These are phyloP conservation scores for Corylus avellana DNA, from an alignment of 306 rosid genomes.

Conservation along the genomic window DNA sequence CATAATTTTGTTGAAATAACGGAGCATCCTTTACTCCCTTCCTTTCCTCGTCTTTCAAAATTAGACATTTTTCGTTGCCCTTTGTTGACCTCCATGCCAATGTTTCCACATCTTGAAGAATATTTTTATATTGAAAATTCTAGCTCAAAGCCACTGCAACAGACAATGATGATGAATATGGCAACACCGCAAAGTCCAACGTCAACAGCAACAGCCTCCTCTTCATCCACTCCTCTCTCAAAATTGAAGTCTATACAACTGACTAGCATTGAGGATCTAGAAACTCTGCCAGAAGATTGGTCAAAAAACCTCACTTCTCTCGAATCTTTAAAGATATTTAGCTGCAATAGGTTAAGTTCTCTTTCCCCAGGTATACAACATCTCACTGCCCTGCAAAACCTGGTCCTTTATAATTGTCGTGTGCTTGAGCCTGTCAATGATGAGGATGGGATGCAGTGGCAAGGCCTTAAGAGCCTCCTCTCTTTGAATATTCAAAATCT, in stretches of 20 bases:
- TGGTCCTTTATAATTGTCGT: too few species aligned
- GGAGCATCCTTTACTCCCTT: not conserved
- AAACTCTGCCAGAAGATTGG: not conserved
- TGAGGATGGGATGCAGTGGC: too few species aligned
- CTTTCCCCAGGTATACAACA: too few species aligned
- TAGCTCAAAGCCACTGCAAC: not conserved
- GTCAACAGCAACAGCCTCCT: not conserved
- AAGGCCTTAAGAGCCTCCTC: too few species aligned
- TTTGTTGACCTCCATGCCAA: not conserved
- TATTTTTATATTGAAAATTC: too few species aligned
- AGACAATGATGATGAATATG: not conserved
- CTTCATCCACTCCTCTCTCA: not conserved
- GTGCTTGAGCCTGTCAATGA: too few species aligned
- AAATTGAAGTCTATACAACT: not conserved
- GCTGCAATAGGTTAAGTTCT: too few species aligned
- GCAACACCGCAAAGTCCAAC: not conserved
- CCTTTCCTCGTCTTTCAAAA: not conserved
- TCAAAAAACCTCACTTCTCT: not conserved
- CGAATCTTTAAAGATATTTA: rapidly evolving
- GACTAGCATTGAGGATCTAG: rapidly evolving
- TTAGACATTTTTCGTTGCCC: not conserved
- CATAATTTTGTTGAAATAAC: too few species aligned
- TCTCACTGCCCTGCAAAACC: too few species aligned
- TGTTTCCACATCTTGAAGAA: not conserved
- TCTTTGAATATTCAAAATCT: too few species aligned